Evolutionary conservation across 2,329 filamentous ascomycete species (phyloP).

Genomic region (Mycocentrospora acerina): DNA sequence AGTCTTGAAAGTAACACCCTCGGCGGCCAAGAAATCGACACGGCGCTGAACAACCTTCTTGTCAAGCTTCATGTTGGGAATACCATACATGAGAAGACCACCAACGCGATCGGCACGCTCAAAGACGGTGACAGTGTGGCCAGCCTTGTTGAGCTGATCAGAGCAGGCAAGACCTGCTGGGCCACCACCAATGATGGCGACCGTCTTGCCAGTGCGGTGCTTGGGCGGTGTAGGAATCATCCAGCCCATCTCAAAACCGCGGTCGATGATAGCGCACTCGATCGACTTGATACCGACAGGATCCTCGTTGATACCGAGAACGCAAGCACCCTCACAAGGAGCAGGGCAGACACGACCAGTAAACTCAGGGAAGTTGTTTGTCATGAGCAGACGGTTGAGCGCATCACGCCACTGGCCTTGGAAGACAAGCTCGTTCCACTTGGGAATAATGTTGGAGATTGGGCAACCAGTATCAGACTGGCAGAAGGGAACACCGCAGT

Average conservation of each 20-base stretch:
- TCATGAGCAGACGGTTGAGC: conserved; percentile 87
- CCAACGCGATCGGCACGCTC: conserved; percentile 89
- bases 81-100: conserved; percentile 96
- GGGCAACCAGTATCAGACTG: conserved; percentile 95
- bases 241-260: conserved; percentile 97
- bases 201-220: conserved; percentile 80
- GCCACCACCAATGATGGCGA: conserved; percentile 89
- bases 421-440: conserved; percentile 82
- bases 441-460: conserved; percentile 96
- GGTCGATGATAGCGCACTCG: conserved; percentile 96
- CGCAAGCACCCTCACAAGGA: conserved; percentile 93
- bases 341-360: conserved; percentile 96
- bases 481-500: conserved; percentile 97
- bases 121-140: conserved; percentile 85
- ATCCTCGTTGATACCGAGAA: conserved; percentile 94
- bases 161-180: conserved; percentile 87
- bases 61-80: conserved; percentile 99
- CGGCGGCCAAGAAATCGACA: conserved; percentile 89
- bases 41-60: conserved; percentile 95
- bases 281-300: conserved; percentile 98
- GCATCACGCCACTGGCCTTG: conserved; percentile 79
- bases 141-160: conserved; percentile 91
- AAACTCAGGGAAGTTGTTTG: conserved; percentile 98
- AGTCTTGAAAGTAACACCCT: conserved; percentile 82
- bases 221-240: conserved; percentile 82